Evolutionary conservation across 345 rosid genomes (phyloP).

Genomic region (Nasturtium officinale): DNA sequence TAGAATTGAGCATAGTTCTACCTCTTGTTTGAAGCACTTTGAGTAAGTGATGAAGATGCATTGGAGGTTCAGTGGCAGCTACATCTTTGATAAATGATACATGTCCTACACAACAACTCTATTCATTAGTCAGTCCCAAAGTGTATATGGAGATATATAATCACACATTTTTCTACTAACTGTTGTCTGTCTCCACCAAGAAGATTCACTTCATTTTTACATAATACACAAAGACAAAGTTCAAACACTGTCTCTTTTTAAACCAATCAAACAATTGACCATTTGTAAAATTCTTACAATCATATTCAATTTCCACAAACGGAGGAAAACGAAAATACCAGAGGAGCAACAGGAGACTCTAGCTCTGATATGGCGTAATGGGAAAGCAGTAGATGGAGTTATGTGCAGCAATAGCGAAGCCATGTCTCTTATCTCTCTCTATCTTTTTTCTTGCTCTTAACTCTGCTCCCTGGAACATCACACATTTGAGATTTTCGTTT

Average conservation of each 20-base stretch:
- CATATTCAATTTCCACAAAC: background rate
- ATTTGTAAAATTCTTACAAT: background rate
- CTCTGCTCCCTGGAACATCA: too few relatives aligned
- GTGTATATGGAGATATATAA: conserved; percentile 5
- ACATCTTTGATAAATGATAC: conserved; percentile 72
- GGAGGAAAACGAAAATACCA: conserved; percentile 41
- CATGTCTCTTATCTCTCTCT: conserved; percentile 40
- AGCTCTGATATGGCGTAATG: conserved; percentile 49
- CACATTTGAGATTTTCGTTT: background rate
- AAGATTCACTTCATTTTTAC: background rate
- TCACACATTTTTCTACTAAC: background rate
- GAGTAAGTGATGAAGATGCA: conserved; percentile 67
- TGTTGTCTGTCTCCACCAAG: conserved; percentile 1
- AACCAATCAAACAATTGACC: background rate
- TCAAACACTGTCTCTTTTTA: background rate
- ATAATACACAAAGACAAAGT: background rate
- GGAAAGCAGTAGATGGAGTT: conserved; percentile 47
- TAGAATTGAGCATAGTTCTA: conserved; percentile 1
- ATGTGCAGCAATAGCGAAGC: conserved; percentile 40
- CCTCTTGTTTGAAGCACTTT: conserved; percentile 80
- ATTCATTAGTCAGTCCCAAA: conserved; percentile 1
- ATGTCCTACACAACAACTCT: conserved; percentile 52
- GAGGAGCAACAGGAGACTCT: conserved; percentile 54
- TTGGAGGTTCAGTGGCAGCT: conserved; percentile 70
- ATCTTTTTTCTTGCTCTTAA: too few relatives aligned